A percentile compares a stretch with the other conserved stretches of the same genome.
phyloP scores from a whole-genome alignment of 208 protist genomes.

The Leishmania gerbilli region DNA sequence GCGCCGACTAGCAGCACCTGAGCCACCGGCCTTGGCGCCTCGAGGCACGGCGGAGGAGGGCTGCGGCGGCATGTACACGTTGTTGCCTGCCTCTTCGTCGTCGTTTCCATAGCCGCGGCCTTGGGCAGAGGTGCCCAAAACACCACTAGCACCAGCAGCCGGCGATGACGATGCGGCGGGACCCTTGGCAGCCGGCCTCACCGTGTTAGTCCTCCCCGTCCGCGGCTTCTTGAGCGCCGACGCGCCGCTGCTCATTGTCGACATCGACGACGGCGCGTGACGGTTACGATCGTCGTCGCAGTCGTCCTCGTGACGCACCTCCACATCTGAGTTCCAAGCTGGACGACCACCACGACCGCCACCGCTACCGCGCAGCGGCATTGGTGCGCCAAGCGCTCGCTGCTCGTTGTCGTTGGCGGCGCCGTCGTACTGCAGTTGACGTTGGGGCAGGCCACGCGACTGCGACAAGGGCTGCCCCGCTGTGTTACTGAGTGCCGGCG shows the following conservation, averaged over 20 bases:
- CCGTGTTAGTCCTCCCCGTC: neutral
- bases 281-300: constrained; percentile 5
- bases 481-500: neutral
- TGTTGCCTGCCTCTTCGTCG: constrained; percentile 8
- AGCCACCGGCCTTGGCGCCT: neutral
- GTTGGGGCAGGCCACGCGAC: neutral
- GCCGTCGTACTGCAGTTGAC: constrained; percentile 7
- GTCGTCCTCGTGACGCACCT: constrained; percentile 27
- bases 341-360: constrained; percentile 28
- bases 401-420: neutral
- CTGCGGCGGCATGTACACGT: constrained; percentile 11
- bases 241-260: constrained; percentile 3
- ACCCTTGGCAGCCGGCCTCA: constrained; percentile 3
- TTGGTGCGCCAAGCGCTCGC: neutral
- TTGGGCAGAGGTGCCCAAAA: neutral
- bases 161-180: neutral
- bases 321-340: constrained; percentile 68
- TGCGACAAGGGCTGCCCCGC: neutral
- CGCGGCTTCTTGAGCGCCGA: constrained; percentile 33
- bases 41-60: neutral
- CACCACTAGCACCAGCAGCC: constrained; percentile 3
- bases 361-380: constrained; percentile 8
- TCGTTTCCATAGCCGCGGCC: constrained; percentile 1
- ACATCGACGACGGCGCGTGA: neutral
- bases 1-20: constrained; percentile 6